A percentile compares a stretch with the other conserved stretches of the same genome.
These are phyloP conservation scores for Aegle marmelos DNA, from an alignment of 345 rosid genomes.

Conservation along the genomic window DNA sequence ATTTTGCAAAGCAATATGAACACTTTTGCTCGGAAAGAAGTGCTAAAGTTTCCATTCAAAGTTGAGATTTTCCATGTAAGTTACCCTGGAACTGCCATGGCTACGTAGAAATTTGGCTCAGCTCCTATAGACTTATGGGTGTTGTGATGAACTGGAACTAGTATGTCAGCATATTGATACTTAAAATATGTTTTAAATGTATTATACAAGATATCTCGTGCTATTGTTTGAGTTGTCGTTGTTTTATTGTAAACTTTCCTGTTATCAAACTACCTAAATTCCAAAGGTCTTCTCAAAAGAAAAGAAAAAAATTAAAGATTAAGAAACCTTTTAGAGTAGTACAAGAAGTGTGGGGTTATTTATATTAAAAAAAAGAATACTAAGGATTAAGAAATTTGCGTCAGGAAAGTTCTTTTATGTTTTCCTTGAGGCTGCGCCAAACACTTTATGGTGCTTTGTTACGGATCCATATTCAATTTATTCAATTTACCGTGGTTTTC, in stretches of 20 bases:
- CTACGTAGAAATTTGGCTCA: neutral
- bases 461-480: neutral
- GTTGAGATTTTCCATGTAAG: constrained; percentile 36
- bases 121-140: neutral
- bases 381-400: neutral
- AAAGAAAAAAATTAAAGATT: neutral
- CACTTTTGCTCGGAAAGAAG: constrained; percentile 24
- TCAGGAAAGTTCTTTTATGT: neutral
- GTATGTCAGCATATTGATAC: neutral
- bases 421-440: neutral
- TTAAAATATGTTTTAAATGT: neutral
- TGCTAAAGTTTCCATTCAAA: constrained; percentile 18
- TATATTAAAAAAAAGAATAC: too few species aligned
- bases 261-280: too few species aligned
- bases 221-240: too few species aligned
- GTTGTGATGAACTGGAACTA: neutral
- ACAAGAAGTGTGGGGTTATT: neutral
- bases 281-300: neutral
- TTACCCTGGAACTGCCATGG: neutral
- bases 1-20: constrained; percentile 33
- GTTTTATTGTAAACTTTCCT: too few species aligned
- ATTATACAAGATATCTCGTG: neutral
- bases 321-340: neutral
- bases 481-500: neutral
- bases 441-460: neutral